A percentile compares a stretch with the other conserved stretches of the same genome.
These are phyloP conservation scores for Triangularia verruculosa DNA, from an alignment of 2,329 filamentous ascomycete genomes.

Conservation along the genomic window DNA sequence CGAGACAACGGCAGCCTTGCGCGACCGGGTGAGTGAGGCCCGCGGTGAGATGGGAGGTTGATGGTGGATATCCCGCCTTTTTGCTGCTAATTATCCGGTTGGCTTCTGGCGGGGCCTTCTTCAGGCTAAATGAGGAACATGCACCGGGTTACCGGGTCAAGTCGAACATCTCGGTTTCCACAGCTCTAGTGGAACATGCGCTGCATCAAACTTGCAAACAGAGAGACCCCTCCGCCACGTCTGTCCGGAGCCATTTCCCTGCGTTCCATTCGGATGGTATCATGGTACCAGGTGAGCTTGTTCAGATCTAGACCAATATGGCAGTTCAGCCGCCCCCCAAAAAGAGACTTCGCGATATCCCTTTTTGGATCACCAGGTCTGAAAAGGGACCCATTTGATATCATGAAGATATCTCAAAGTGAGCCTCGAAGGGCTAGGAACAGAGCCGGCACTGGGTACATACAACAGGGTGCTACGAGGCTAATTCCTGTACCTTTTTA, in stretches of 20 bases:
- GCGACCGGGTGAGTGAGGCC: background rate
- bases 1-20: conserved; percentile 6
- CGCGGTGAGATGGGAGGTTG: background rate
- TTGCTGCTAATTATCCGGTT: conserved; percentile 24
- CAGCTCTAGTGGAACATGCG: conserved; percentile 6
- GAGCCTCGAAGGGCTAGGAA: background rate
- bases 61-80: conserved; percentile 14
- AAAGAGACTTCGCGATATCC: background rate
- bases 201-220: conserved; percentile 12
- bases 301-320: conserved; percentile 12
- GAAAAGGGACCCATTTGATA: background rate
- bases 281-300: conserved; percentile 17
- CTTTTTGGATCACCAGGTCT: background rate
- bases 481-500: conserved; percentile 3
- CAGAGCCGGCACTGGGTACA: conserved; percentile 14
- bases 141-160: conserved; percentile 30
- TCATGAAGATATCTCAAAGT: background rate
- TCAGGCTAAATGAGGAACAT: conserved; percentile 27
- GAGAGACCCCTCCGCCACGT: background rate
- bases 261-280: conserved; percentile 13
- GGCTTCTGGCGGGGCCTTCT: conserved; percentile 23
- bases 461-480: conserved; percentile 1
- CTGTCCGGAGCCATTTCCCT: conserved; percentile 15
- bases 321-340: conserved; percentile 1
- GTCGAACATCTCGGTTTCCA: conserved; percentile 14